A percentile compares a stretch with the other conserved stretches of the same genome.
Evolutionary conservation across 78 protist genomes (phyloP).

Genomic region (Pigoraptor vietnamica): DNA sequence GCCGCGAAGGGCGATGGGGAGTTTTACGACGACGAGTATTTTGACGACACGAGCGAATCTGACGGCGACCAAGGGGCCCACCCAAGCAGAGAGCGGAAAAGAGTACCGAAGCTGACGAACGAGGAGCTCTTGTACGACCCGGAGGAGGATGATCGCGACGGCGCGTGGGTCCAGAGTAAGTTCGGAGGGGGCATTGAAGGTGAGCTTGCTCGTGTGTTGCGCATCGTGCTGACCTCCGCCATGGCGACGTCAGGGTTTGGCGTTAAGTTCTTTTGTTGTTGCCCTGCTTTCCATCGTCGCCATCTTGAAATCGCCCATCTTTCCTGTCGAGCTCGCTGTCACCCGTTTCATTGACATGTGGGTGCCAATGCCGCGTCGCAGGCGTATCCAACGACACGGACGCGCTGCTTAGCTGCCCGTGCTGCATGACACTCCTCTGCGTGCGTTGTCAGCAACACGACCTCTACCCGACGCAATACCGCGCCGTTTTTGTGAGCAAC

Average conservation of each 20-base stretch:
- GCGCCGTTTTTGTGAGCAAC: conserved; percentile 26
- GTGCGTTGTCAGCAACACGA: conserved; percentile 28
- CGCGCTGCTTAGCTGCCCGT: conserved; percentile 21
- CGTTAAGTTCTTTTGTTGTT: no score
- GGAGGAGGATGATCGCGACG: conserved; percentile 10
- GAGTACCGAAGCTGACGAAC: neutral
- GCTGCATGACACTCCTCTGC: conserved; percentile 15
- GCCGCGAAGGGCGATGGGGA: no score
- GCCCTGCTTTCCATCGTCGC: no score
- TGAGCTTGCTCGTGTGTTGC: neutral
- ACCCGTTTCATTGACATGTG: no score
- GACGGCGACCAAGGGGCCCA: neutral
- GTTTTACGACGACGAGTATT: neutral
- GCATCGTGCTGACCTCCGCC: neutral
- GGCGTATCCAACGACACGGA: conserved; percentile 9
- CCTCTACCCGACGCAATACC: neutral
- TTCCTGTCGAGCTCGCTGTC: no score
- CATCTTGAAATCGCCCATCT: no score
- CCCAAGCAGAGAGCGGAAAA: neutral
- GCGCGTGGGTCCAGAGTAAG: neutral
- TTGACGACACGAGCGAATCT: no score
- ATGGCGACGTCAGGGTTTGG: no score
- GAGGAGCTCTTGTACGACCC: conserved; percentile 12
- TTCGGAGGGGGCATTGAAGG: neutral
- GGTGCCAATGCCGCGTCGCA: no score